Conservation (phyloP, 1,284 basidiomycete genomes). For the Moniliella sp. region DNA sequence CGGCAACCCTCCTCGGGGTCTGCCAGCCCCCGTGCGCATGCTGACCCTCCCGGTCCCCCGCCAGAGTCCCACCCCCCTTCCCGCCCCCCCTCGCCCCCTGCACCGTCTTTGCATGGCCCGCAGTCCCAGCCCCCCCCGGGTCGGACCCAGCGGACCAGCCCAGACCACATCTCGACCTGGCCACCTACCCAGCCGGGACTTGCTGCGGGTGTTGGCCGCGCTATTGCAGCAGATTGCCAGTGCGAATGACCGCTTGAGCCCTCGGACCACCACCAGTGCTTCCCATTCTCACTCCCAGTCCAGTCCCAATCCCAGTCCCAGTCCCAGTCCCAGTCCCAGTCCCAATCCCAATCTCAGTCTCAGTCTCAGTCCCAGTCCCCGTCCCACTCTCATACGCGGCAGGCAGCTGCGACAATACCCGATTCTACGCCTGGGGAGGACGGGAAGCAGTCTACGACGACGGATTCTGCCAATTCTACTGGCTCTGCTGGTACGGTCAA, state of each 20-base stretch:
- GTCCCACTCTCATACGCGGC: not conserved
- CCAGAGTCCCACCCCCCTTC: too few relatives aligned
- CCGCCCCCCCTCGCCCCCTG: too few relatives aligned
- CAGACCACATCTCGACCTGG: constrained; percentile 39
- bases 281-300: too few relatives aligned
- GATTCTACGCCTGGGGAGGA: not conserved
- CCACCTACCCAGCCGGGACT: constrained; percentile 43
- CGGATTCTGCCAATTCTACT: too few relatives aligned
- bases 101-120: too few relatives aligned
- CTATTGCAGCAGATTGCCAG: constrained; percentile 74
- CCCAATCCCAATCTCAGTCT: not conserved
- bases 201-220: constrained; percentile 65
- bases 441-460: constrained; percentile 1
- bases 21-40: too few relatives aligned
- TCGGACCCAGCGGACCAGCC: too few relatives aligned
- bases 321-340: not conserved
- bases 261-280: constrained; percentile 1
- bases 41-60: too few relatives aligned
- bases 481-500: too few relatives aligned
- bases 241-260: constrained; percentile 50
- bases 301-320: not conserved
- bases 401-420: not conserved
- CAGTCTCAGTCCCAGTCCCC: not conserved
- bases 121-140: too few relatives aligned
- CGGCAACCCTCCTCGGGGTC: too few relatives aligned